Evolutionary conservation across 495 filamentous ascomycete genomes (phyloP).

Genomic region (Tuber indicum): DNA sequence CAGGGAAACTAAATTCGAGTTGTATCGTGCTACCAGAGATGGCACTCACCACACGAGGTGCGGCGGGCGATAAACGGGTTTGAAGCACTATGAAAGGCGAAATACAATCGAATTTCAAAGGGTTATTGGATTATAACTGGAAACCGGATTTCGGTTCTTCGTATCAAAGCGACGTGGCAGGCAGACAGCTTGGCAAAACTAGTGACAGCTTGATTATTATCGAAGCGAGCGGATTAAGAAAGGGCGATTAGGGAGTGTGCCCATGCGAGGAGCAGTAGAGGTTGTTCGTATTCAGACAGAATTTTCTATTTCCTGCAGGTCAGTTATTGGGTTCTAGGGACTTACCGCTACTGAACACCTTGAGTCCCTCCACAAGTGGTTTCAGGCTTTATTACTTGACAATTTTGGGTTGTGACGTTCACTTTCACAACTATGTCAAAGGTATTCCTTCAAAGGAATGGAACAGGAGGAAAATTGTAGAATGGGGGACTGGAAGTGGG

Average conservation of each 20-base stretch:
- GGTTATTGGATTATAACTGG: not conserved
- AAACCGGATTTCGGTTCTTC: not conserved
- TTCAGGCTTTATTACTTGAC: not conserved
- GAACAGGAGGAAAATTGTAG: not conserved
- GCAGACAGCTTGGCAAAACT: not conserved
- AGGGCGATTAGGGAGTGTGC: not conserved
- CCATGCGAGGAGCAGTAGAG: not conserved
- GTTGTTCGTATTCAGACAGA: not conserved
- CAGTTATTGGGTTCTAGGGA: not conserved
- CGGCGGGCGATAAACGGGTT: not conserved
- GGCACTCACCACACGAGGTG: not conserved
- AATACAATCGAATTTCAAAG: not conserved
- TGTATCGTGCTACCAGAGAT: not conserved
- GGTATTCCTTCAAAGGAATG: not conserved
- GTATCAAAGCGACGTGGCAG: not conserved
- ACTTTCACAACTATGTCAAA: not conserved
- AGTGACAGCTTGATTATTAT: not conserved
- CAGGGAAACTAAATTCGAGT: not conserved
- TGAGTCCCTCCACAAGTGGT: not conserved
- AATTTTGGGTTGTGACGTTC: not conserved
- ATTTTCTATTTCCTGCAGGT: not conserved
- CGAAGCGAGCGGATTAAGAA: not conserved
- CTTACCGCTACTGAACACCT: not conserved
- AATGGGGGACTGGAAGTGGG: not conserved
- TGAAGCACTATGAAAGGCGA: not conserved